Evolutionary conservation across 805 yeast species (phyloP).

Genomic region (Starmerella gropengiesseri): DNA sequence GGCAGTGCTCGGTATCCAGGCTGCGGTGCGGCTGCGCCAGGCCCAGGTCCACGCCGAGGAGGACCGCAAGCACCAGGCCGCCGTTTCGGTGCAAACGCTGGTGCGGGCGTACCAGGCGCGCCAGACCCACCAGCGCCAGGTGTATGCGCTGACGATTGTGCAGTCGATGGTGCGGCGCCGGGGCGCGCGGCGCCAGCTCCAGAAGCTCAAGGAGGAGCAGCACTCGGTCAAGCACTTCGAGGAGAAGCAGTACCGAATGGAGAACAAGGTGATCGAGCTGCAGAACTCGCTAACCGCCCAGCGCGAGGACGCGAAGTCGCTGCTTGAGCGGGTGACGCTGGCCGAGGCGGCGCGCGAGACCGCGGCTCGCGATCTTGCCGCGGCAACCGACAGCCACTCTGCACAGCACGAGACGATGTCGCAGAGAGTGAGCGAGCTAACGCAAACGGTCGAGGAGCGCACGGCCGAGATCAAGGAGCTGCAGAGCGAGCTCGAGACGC

Average conservation of each 20-base stretch:
- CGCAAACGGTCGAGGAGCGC: slow-evolving; percentile 10
- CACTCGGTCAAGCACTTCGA: slow-evolving; percentile 73
- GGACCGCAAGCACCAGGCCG: slow-evolving; percentile 50
- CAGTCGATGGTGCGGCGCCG: slow-evolving; percentile 73
- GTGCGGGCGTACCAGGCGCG: slow-evolving; percentile 63
- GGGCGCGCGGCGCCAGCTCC: slow-evolving; percentile 56
- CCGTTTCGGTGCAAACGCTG: slow-evolving; percentile 58
- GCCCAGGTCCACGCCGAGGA: slow-evolving; percentile 44
- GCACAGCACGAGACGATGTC: background rate
- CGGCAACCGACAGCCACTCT: background rate
- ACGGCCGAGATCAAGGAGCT: slow-evolving; percentile 4
- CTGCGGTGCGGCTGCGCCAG: slow-evolving; percentile 40
- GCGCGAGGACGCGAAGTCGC: slow-evolving; percentile 56
- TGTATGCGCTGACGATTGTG: slow-evolving; percentile 51
- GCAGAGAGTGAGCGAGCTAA: slow-evolving; percentile 5
- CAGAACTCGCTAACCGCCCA: slow-evolving; percentile 65
- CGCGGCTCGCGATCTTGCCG: slow-evolving; percentile 2
- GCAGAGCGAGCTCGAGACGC: slow-evolving; percentile 13
- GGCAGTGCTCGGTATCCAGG: slow-evolving; percentile 49
- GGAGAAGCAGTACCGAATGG: slow-evolving; percentile 85
- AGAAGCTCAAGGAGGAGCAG: slow-evolving; percentile 67
- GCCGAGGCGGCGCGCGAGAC: slow-evolving; percentile 12
- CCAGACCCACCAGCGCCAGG: slow-evolving; percentile 36
- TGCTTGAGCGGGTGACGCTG: slow-evolving; percentile 13
- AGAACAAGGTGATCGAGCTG: slow-evolving; percentile 93